Percentiles rank a stretch among this genome's conserved stretches.
These are phyloP conservation scores for Limnanthes douglasii DNA, from an alignment of 345 rosid species.

Conservation along the genomic window DNA sequence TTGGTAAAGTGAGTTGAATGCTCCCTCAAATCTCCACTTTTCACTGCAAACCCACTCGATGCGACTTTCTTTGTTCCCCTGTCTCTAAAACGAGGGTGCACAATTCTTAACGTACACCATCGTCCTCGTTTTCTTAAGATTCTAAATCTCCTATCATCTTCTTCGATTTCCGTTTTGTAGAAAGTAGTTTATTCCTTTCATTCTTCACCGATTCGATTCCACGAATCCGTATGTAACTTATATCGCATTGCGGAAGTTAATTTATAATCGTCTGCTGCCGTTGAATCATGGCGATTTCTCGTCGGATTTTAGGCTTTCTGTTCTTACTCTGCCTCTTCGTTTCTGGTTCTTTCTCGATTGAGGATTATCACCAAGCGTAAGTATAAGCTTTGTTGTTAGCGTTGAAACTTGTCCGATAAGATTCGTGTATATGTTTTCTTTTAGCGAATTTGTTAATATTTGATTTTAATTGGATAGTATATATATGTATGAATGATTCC, in stretches of 20 bases:
- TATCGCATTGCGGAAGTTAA: conserved; percentile 12
- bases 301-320: conserved; percentile 16
- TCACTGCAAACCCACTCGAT: conserved; percentile 10
- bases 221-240: conserved; percentile 7
- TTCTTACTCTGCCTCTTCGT: conserved; percentile 26
- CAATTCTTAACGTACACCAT: conserved; percentile 45
- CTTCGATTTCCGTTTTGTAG: too few species aligned
- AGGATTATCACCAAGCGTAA: conserved; percentile 66
- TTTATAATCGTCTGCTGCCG: conserved; percentile 17
- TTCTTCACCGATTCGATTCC: too few species aligned
- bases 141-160: conserved; percentile 6
- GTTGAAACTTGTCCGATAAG: conserved; percentile 7
- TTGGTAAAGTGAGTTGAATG: background rate
- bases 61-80: conserved; percentile 9
- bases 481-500: too few species aligned
- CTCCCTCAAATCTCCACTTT: conserved; percentile 1
- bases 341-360: conserved; percentile 39
- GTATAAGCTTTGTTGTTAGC: conserved; percentile 11
- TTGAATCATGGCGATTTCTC: conserved; percentile 35
- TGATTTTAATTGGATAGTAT: too few species aligned
- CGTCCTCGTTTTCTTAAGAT: conserved; percentile 19
- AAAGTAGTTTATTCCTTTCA: too few species aligned
- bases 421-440: too few species aligned
- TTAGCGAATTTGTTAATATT: too few species aligned
- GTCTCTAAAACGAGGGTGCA: conserved; percentile 15